A percentile compares a stretch with the other conserved stretches of the same genome.
Evolutionary conservation across 2,329 filamentous ascomycete species (phyloP).

Genomic region (Chrysoporthe puriensis): DNA sequence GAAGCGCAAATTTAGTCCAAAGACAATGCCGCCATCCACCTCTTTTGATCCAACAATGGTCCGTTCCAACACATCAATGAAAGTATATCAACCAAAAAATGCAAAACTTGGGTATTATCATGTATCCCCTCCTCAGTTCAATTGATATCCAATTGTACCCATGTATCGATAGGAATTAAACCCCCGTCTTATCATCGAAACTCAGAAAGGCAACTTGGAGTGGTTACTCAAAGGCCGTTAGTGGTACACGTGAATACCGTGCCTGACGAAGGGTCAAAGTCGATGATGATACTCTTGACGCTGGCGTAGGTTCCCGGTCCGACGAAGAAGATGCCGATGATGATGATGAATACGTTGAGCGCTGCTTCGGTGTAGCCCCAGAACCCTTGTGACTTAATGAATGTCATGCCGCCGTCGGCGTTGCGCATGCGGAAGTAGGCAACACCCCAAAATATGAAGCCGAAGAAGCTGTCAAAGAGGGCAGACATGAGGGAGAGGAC

Average conservation of each 20-base stretch:
- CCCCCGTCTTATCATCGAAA: not conserved
- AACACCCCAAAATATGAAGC: constrained; percentile 93
- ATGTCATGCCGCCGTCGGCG: constrained; percentile 61
- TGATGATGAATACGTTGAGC: constrained; percentile 74
- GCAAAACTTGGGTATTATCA: not conserved
- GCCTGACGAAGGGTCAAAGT: constrained; percentile 64
- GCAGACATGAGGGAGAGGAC: constrained; percentile 79
- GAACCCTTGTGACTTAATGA: constrained; percentile 57
- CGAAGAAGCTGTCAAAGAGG: constrained; percentile 90
- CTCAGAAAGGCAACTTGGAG: not conserved
- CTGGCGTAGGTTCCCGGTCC: constrained; percentile 80
- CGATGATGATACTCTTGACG: constrained; percentile 74
- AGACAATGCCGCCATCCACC: not conserved
- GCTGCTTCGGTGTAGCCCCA: constrained; percentile 56
- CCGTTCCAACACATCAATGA: not conserved
- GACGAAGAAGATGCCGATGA: constrained; percentile 79
- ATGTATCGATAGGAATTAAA: not conserved
- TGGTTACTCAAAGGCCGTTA: constrained; percentile 60
- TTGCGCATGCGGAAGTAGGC: constrained; percentile 78
- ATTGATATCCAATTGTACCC: not conserved
- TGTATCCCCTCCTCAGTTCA: not conserved
- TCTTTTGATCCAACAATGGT: not conserved
- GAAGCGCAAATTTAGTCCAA: not conserved
- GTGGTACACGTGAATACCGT: constrained; percentile 74
- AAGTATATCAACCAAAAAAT: not conserved